Base-by-base conservation (phyloP, 2,329 filamentous ascomycete genomes). In the Aspergillus aculeatus region DNA sequence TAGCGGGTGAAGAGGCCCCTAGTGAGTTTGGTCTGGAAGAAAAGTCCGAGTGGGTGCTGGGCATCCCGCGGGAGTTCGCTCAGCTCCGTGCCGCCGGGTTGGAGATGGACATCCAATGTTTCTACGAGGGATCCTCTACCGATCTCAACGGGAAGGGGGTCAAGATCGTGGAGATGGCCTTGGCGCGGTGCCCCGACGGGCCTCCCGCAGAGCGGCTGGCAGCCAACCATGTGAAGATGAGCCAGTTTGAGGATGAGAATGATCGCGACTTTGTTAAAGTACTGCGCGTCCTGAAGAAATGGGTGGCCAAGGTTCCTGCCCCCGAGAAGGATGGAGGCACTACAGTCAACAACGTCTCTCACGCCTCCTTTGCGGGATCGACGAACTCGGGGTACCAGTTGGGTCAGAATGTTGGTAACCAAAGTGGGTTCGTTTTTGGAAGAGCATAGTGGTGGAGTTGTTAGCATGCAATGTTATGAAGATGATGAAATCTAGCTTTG, bases 221-320 rank as follows among this genome's bases (percentile, higher is more conserved):
- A 35, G 32, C 21, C n/a, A 57, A 51, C 35, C 54, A 57, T 38
- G 26, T 24, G 12, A 23, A 47, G 19, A 50, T 57, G 47, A 57
- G 54, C 44, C 26, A 29, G 29, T 57, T 50, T 29, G 24, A 53
- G 32, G n/a, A 23, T 35, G 49, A 47, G 4, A 23, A 58, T 19
- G 49, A 58, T 24, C 51, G 44, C 24, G 56, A 58, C 12, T 53
- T 58, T 21, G 44, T 31, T 26, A 58, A 58, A 47, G 24, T 58
- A 5, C 26, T 53, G 24, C 49, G 38, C 9, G 49, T 48, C n/a
- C 19, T 58, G 24, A 58, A 52, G 38, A 23, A 24, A 21, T 58
- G 49, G 56, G 35, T 52, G 56, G 49, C 47, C 6, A 48, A 52
- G 48, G 31, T 57, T 19, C 26, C 32, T 7, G 23, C 41, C n/a